Percentiles rank a stretch among this genome's conserved stretches.
Evolutionary conservation across 73 alveolate species (phyloP).

Genomic region (Paramecium octaurelia): DNA sequence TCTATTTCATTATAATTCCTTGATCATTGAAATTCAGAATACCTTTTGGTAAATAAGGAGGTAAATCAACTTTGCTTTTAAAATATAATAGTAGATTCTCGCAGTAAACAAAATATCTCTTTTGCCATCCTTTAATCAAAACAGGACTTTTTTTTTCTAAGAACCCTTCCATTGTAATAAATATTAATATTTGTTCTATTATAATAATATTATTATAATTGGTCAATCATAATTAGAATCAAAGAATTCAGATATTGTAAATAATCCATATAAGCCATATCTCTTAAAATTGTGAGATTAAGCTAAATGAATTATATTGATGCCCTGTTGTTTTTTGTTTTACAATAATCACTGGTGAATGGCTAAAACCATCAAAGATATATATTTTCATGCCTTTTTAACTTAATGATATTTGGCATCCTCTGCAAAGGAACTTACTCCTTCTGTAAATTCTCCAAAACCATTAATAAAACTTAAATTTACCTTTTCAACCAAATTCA

Average conservation of each 20-base stretch:
- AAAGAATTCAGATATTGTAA: not conserved
- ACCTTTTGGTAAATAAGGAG: slow-evolving; percentile 4
- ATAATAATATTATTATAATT: too few species aligned
- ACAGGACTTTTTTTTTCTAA: slow-evolving; percentile 10
- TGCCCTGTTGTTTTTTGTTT: too few species aligned
- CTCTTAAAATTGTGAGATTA: too few species aligned
- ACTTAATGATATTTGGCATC: too few species aligned
- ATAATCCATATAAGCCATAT: not conserved
- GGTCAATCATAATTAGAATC: not conserved
- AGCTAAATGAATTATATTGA: too few species aligned
- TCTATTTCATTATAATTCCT: not conserved
- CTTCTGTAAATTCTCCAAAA: not conserved
- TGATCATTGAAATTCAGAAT: not conserved
- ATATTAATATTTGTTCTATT: not conserved
- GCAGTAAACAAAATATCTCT: not conserved
- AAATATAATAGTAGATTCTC: not conserved
- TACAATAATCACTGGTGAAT: too few species aligned
- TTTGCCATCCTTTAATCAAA: slow-evolving; percentile 1
- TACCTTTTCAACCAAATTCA: not conserved
- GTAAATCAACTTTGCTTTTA: slow-evolving; percentile 14
- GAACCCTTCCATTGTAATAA: slow-evolving; percentile 10
- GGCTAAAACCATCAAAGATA: not conserved
- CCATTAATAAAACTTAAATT: not conserved
- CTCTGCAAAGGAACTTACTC: too few species aligned
- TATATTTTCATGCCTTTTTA: not conserved